Base-by-base conservation (phyloP, 1,284 basidiomycete species). In the Takashimella koratensis region DNA sequence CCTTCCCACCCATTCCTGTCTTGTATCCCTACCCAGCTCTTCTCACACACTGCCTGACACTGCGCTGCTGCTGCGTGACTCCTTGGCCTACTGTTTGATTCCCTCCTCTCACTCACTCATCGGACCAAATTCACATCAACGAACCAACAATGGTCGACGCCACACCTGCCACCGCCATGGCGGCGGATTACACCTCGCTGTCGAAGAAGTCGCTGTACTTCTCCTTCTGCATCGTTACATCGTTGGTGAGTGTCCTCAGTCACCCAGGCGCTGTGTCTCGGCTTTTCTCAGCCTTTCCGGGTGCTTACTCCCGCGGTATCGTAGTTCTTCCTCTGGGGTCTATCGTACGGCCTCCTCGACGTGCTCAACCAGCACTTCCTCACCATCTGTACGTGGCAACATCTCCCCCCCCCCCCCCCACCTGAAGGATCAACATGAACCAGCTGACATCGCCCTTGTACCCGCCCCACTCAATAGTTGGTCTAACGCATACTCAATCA, bases 271-370 rank as follows among this genome's bases (percentile, higher is more conserved):
- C 10, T 16, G 16, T 5, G n/a, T 24, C 19, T 40, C 26, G 20
- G 43, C 43, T 13, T 20, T 10, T 46, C 10, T 43, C 39, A 41
- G 4, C 3, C n/a, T 6, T 19, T n/a, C 49, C 23, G n/a, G 16
- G 20, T 20, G 24, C 40, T 5, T 3, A 8, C 16, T 36, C 3
- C 39, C 20, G 39, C 13, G 45, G 43, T 42, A 36, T 25, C 40
- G 4, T 25, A 51, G 49, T 63, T 65, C 52, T 62, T 60, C 53
- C 52, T 64, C 13, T 66, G 62, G 62, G 60, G 62, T 4, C 49
- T 64, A n/a, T 52, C 51, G 12, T 71, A 71, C 43, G 68, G 68
- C 43, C 56, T 71, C 3, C 58, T 69, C 24, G 66, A 67, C 49
- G 64, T 64, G 10, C 50, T 66, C 23, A 63, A 62, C 40, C 54